These are phyloP conservation scores for Pleurotus ostreatus DNA, from an alignment of 768 basidiomycete genomes.

Conservation along the genomic window DNA sequence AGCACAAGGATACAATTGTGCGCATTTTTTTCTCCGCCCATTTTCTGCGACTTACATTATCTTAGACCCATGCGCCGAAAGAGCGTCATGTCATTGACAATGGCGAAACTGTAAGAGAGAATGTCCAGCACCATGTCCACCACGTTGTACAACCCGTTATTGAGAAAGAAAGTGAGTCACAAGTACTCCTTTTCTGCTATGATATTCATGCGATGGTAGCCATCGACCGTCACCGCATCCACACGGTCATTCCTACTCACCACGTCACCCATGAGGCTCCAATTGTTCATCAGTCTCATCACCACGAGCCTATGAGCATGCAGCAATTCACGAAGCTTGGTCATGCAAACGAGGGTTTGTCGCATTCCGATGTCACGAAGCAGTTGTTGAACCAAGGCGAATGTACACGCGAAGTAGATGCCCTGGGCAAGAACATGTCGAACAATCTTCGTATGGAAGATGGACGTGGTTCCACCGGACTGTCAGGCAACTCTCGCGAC, in stretches of 20 bases:
- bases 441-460: neutral
- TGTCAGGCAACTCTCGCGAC: too few species aligned
- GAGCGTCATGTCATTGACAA: constrained; percentile 29
- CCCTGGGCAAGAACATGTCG: neutral
- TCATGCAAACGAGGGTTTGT: neutral
- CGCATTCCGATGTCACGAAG: neutral
- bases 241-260: constrained; percentile 31
- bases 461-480: neutral
- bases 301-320: constrained; percentile 26
- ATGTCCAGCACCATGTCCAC: constrained; percentile 31
- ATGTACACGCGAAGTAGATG: neutral
- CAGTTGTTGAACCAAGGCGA: neutral
- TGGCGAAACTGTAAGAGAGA: constrained; percentile 26
- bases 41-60: neutral
- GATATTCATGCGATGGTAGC: constrained; percentile 15
- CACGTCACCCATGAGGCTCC: constrained; percentile 33
- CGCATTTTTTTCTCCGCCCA: constrained; percentile 4
- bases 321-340: constrained; percentile 27
- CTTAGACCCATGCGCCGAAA: constrained; percentile 19
- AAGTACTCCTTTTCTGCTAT: neutral
- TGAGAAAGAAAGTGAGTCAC: constrained; percentile 31
- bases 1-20: constrained; percentile 24
- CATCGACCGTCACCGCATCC: constrained; percentile 23
- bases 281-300: constrained; percentile 30
- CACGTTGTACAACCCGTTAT: constrained; percentile 35